Evolutionary conservation across 208 protist species (phyloP).

Genomic region (Trypanosoma boissoni): DNA sequence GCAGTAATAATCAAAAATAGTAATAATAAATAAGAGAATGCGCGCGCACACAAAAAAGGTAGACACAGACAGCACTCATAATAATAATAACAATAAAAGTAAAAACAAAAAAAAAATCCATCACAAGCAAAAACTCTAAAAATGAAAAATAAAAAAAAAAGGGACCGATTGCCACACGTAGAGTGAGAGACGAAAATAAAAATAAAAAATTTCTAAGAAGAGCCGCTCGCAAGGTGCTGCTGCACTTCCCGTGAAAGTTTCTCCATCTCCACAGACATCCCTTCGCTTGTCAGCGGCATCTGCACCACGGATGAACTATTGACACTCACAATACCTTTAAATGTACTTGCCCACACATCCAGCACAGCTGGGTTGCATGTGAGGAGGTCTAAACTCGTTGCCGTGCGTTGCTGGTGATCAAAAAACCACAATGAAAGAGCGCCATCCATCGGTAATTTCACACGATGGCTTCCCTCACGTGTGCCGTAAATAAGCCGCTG

Average conservation of each 20-base stretch:
- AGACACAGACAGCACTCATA: too few species aligned
- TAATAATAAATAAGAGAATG: too few species aligned
- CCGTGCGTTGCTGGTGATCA: constrained; percentile 24
- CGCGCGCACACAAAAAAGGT: too few species aligned
- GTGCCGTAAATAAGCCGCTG: constrained; percentile 53
- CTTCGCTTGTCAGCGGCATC: constrained; percentile 36
- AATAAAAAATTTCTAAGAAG: background rate
- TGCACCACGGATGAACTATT: constrained; percentile 79
- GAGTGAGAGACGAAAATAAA: background rate
- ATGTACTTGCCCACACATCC: constrained; percentile 73
- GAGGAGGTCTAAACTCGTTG: constrained; percentile 55
- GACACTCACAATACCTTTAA: constrained; percentile 70
- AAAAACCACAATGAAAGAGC: constrained; percentile 78
- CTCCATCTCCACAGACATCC: constrained; percentile 18
- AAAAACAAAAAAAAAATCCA: too few species aligned
- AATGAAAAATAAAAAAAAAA: constrained; percentile 1
- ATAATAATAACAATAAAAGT: constrained; percentile 2
- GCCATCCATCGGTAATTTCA: constrained; percentile 48
- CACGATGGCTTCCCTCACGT: constrained; percentile 54
- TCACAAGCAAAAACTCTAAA: background rate
- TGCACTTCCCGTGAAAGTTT: constrained; percentile 33
- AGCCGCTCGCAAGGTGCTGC: constrained; percentile 29
- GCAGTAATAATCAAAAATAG: too few species aligned
- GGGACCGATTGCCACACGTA: background rate
- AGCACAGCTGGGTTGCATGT: constrained; percentile 70